Evolutionary conservation across 805 yeast species (phyloP).

Genomic region (Saccharomycopsis capsularis): DNA sequence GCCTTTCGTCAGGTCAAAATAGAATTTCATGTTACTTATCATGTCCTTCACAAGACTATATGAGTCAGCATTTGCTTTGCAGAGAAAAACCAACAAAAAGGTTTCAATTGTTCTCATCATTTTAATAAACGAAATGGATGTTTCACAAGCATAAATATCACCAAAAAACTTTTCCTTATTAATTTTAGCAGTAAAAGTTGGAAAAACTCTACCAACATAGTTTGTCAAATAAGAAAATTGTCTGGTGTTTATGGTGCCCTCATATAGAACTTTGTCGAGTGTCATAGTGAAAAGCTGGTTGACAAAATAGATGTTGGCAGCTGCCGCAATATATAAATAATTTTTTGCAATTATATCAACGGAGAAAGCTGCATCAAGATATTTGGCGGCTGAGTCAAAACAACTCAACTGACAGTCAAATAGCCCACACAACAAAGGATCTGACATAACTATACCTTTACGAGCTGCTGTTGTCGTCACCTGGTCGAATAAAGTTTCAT

Average conservation of each 20-base stretch:
- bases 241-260: not conserved
- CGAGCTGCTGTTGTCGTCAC: not conserved
- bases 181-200: not conserved
- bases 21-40: not conserved
- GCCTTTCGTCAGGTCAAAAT: not conserved
- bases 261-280: not conserved
- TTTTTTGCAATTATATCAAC: not conserved
- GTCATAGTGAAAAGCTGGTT: not conserved
- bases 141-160: too few species aligned
- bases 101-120: not conserved
- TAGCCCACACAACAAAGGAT: not conserved
- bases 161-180: not conserved
- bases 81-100: slow-evolving; percentile 2
- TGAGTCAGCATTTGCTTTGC: not conserved
- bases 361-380: not conserved
- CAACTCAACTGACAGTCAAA: slow-evolving; percentile 3
- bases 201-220: not conserved
- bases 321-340: not conserved
- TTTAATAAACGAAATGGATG: not conserved
- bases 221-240: not conserved
- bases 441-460: not conserved
- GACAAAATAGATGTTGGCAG: not conserved
- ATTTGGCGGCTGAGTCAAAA: not conserved
- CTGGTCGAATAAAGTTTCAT: not conserved
- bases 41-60: not conserved